Conservation (phyloP, 2,329 filamentous ascomycete species). For the Colletotrichum echinochloae region DNA sequence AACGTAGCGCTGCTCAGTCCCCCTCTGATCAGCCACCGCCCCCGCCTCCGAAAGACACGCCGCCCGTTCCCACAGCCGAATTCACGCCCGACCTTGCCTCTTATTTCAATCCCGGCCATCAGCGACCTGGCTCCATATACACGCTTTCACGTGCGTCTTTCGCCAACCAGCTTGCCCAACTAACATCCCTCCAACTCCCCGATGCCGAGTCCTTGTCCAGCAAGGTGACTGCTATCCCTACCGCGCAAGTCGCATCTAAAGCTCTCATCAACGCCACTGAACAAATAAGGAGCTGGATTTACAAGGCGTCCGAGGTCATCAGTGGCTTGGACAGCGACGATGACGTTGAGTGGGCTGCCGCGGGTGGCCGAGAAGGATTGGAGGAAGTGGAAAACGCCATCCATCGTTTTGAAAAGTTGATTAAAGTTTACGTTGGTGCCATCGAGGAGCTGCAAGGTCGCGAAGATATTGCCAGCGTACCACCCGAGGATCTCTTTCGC, state of each 20-base stretch:
- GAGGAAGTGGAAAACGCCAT: slow-evolving; percentile 82
- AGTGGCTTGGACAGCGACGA: slow-evolving; percentile 92
- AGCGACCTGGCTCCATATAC: slow-evolving; percentile 87
- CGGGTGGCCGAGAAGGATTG: slow-evolving; percentile 84
- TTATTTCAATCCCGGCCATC: slow-evolving; percentile 76
- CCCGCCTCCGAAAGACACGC: slow-evolving; percentile 65
- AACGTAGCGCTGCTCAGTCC: slow-evolving; percentile 59
- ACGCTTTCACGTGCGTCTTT: slow-evolving; percentile 93
- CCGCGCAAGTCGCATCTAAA: slow-evolving; percentile 83
- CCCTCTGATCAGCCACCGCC: slow-evolving; percentile 53
- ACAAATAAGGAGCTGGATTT: slow-evolving; percentile 94
- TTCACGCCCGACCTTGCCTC: slow-evolving; percentile 65
- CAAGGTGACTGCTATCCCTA: slow-evolving; percentile 86
- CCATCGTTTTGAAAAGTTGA: slow-evolving; percentile 84
- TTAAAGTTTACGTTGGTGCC: slow-evolving; percentile 92
- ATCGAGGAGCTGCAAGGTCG: slow-evolving; percentile 91
- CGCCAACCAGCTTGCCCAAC: slow-evolving; percentile 89
- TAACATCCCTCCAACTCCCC: slow-evolving; percentile 90
- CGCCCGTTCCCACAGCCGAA: slow-evolving; percentile 51
- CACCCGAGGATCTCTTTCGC: slow-evolving; percentile 75
- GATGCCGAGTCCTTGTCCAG: slow-evolving; percentile 86
- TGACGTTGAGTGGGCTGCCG: slow-evolving; percentile 96
- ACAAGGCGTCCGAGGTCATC: slow-evolving; percentile 90
- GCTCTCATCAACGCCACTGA: slow-evolving; percentile 89
- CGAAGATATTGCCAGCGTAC: slow-evolving; percentile 78